Evolutionary conservation across 768 basidiomycete genomes (phyloP).

Genomic region (Amanita subjunquillea): DNA sequence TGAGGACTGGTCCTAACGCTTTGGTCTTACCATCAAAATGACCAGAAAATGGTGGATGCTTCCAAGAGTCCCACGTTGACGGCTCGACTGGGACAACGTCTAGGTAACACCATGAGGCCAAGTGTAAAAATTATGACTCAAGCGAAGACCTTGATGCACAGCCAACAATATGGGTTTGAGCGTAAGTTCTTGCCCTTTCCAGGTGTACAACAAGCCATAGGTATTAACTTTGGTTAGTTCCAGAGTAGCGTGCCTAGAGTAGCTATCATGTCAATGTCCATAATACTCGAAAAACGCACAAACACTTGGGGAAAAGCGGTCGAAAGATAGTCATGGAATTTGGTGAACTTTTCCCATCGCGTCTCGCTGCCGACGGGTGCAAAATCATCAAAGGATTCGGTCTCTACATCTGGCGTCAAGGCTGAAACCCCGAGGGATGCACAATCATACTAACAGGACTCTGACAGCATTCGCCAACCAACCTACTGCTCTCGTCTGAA

Average conservation of each 20-base stretch:
- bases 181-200: slow-evolving; percentile 50
- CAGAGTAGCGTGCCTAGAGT: slow-evolving; percentile 43
- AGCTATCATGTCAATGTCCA: background rate
- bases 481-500: slow-evolving; percentile 17
- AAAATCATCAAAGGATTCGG: slow-evolving; percentile 43
- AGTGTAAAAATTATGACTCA: background rate
- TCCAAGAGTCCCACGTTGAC: slow-evolving; percentile 38
- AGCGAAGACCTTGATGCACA: slow-evolving; percentile 49
- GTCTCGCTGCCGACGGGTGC: slow-evolving; percentile 36
- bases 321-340: slow-evolving; percentile 46
- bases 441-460: slow-evolving; percentile 14
- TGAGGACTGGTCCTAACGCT: background rate
- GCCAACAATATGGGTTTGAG: slow-evolving; percentile 64
- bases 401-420: slow-evolving; percentile 20
- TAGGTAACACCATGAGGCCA: slow-evolving; percentile 11
- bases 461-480: slow-evolving; percentile 24
- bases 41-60: slow-evolving; percentile 49
- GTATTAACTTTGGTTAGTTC: slow-evolving; percentile 64
- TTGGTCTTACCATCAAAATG: slow-evolving; percentile 33
- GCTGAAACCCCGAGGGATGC: background rate
- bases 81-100: slow-evolving; percentile 58
- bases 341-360: slow-evolving; percentile 43
- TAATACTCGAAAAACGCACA: slow-evolving; percentile 16
- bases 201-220: slow-evolving; percentile 65
- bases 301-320: slow-evolving; percentile 50